These are phyloP conservation scores for Quercus engelmannii DNA, from an alignment of 306 rosid genomes.

Conservation along the genomic window DNA sequence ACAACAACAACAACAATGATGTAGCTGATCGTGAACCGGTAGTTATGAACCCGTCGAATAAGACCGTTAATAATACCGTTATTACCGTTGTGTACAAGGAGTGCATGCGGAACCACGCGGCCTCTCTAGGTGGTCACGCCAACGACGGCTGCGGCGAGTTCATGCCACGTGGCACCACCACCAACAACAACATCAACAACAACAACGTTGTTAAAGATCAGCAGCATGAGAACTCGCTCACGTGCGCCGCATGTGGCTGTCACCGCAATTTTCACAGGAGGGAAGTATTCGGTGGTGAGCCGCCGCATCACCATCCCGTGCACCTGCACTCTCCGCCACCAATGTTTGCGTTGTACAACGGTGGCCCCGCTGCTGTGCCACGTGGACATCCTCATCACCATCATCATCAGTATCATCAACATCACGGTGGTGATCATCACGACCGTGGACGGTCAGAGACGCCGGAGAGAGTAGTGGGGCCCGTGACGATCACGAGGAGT, in stretches of 20 bases:
- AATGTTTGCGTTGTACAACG: conserved; percentile 4
- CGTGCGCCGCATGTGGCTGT: conserved; percentile 23
- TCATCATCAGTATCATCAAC: too few species aligned
- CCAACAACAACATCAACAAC: too few species aligned
- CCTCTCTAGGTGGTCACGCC: conserved; percentile 19
- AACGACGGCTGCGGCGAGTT: conserved; percentile 28
- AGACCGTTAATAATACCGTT: not conserved
- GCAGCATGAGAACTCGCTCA: not conserved
- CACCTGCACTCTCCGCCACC: not conserved
- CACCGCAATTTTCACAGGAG: conserved; percentile 25
- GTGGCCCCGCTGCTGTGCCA: not conserved
- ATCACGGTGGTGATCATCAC: too few species aligned
- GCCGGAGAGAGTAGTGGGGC: too few species aligned
- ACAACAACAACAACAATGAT: too few species aligned
- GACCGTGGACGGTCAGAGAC: too few species aligned
- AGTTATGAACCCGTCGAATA: not conserved
- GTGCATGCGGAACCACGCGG: conserved; percentile 28
- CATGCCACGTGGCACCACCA: not conserved
- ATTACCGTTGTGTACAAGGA: not conserved
- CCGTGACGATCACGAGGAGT: not conserved
- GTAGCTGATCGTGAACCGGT: not conserved
- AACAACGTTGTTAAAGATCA: too few species aligned
- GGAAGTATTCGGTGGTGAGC: not conserved
- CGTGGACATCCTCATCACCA: not conserved
- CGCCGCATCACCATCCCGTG: not conserved